phyloP scores from a whole-genome alignment of 306 rosid species.

The Hippophae tibetana region DNA sequence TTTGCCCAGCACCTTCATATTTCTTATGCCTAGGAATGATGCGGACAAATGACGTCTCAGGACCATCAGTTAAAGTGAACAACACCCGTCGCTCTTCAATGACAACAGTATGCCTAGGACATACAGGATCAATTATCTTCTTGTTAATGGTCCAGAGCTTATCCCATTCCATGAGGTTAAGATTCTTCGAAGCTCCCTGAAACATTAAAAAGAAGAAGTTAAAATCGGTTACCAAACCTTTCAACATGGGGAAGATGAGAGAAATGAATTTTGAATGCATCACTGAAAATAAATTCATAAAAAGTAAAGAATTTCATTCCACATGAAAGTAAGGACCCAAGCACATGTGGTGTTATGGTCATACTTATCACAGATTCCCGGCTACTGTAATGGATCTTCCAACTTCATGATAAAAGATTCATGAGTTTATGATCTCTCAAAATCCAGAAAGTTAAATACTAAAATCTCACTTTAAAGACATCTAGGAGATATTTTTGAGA shows the following conservation, averaged over 20 bases:
- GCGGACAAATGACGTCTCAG: conserved; percentile 61
- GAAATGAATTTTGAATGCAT: background rate
- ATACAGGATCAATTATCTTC: conserved; percentile 90
- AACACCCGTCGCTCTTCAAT: conserved; percentile 54
- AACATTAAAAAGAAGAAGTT: conserved; percentile 7
- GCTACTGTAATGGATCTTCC: too few relatives aligned
- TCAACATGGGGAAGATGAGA: background rate
- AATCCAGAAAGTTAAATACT: too few relatives aligned
- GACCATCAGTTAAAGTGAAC: conserved; percentile 74
- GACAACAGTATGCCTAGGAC: conserved; percentile 88
- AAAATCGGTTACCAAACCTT: conserved; percentile 13
- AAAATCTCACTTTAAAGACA: background rate
- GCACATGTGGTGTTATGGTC: too few relatives aligned
- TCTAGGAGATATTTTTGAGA: background rate
- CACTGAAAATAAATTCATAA: background rate
- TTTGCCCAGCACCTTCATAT: conserved; percentile 76
- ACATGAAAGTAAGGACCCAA: background rate
- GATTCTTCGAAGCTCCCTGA: conserved; percentile 90
- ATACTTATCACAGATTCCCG: too few relatives aligned
- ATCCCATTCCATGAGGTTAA: conserved; percentile 99
- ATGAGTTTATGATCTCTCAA: too few relatives aligned
- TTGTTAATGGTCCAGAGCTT: conserved; percentile 91
- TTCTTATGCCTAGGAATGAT: conserved; percentile 87
- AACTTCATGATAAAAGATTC: too few relatives aligned
- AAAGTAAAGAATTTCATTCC: too few relatives aligned